Percentiles rank a stretch among this genome's conserved stretches.
Evolutionary conservation across 495 filamentous ascomycete species (phyloP).

Genomic region (Lichenothelia convexa): DNA sequence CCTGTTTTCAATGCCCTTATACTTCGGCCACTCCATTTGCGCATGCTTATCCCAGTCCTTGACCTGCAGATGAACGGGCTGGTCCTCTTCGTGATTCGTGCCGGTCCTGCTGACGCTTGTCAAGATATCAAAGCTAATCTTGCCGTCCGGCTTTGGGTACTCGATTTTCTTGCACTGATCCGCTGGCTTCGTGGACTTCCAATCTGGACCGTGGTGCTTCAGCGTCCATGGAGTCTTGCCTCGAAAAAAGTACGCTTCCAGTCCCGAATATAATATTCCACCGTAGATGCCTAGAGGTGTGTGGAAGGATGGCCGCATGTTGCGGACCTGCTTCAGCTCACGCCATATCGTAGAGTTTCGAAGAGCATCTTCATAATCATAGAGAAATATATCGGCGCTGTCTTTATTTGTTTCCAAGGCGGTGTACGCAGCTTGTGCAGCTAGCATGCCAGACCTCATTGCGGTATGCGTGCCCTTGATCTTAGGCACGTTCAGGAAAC

Average conservation of each 20-base stretch:
- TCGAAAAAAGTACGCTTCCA: slow-evolving; percentile 77
- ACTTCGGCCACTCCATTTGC: slow-evolving; percentile 61
- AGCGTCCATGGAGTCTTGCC: slow-evolving; percentile 86
- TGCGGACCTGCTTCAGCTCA: slow-evolving; percentile 86
- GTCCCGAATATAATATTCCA: slow-evolving; percentile 78
- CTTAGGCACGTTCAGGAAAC: slow-evolving; percentile 95
- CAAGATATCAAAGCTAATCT: slow-evolving; percentile 87
- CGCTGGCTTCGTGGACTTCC: slow-evolving; percentile 62
- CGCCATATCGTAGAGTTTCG: slow-evolving; percentile 78
- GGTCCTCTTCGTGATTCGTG: slow-evolving; percentile 97
- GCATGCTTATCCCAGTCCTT: slow-evolving; percentile 86
- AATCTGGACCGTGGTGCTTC: slow-evolving; percentile 57
- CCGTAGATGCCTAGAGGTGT: slow-evolving; percentile 66
- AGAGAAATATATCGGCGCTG: slow-evolving; percentile 63
- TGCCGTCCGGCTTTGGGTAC: slow-evolving; percentile 89
- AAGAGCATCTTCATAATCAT: slow-evolving; percentile 84
- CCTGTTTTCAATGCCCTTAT: slow-evolving; percentile 87
- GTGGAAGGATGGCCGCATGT: slow-evolving; percentile 93
- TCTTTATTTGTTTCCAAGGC: slow-evolving; percentile 41
- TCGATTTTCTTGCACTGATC: slow-evolving; percentile 73
- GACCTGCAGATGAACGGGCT: slow-evolving; percentile 89
- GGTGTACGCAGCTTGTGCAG: slow-evolving; percentile 69
- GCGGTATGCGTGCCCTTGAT: slow-evolving; percentile 97
- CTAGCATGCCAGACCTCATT: slow-evolving; percentile 95
- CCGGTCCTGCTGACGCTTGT: slow-evolving; percentile 87